phyloP scores from a whole-genome alignment of 352 stramenopile genomes.

The Phytophthora hybrid region DNA sequence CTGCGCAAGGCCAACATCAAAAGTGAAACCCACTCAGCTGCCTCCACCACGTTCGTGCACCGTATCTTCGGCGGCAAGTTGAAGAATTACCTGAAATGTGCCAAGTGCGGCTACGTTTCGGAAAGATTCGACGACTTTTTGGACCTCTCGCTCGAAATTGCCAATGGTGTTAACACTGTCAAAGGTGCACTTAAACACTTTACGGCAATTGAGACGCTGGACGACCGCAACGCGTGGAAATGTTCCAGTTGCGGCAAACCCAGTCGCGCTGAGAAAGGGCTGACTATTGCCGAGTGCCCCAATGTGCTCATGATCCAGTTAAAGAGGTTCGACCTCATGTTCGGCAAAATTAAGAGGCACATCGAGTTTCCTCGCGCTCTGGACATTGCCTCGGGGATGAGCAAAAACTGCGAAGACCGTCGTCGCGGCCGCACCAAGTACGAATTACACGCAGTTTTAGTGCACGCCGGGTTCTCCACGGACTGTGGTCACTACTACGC shows the following conservation, averaged over 20 bases:
- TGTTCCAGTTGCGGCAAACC: constrained; percentile 83
- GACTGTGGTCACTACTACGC: constrained; percentile 93
- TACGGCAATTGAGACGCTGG: constrained; percentile 83
- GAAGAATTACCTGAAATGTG: constrained; percentile 87
- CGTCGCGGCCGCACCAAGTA: constrained; percentile 67
- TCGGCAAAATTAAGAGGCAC: constrained; percentile 91
- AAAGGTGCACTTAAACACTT: constrained; percentile 84
- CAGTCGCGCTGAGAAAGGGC: constrained; percentile 82
- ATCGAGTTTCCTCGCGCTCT: constrained; percentile 80
- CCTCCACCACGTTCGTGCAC: constrained; percentile 83
- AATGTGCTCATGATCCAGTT: constrained; percentile 92
- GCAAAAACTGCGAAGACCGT: constrained; percentile 59
- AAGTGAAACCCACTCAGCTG: constrained; percentile 61
- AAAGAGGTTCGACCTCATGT: constrained; percentile 91
- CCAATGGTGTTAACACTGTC: constrained; percentile 76
- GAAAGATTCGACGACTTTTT: constrained; percentile 88
- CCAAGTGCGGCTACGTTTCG: constrained; percentile 83
- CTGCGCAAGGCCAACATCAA: constrained; percentile 80
- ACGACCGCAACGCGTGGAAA: constrained; percentile 88
- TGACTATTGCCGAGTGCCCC: constrained; percentile 82
- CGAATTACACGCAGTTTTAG: constrained; percentile 83
- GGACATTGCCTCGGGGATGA: constrained; percentile 70
- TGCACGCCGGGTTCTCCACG: constrained; percentile 89
- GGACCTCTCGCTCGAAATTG: constrained; percentile 91
- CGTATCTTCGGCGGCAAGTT: constrained; percentile 88